Evolutionary conservation across 2,329 filamentous ascomycete genomes (phyloP).

Genomic region (Pestalotiopsis sp.): DNA sequence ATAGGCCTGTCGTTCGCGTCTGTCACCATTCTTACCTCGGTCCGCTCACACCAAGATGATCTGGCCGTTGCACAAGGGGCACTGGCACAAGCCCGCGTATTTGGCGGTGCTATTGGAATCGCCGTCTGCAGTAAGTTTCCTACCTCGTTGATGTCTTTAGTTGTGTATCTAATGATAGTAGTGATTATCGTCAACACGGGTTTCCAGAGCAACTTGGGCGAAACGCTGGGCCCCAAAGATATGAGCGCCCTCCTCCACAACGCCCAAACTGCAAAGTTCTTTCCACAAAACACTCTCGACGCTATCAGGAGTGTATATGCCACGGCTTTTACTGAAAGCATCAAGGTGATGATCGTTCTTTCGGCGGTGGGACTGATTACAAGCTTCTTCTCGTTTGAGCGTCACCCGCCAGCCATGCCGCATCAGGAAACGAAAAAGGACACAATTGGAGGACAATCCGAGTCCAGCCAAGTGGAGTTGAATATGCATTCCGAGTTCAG

Average conservation of each 20-base stretch:
- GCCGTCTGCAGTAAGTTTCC: conserved; percentile 50
- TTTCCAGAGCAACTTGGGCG: conserved; percentile 40
- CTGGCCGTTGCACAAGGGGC: conserved; percentile 62
- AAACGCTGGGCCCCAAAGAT: conserved; percentile 37
- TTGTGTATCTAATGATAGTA: not conserved
- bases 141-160: not conserved
- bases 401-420: conserved; percentile 37
- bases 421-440: conserved; percentile 25
- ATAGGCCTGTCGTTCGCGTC: conserved; percentile 61
- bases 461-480: conserved; percentile 33
- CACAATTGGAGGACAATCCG: conserved; percentile 23
- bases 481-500: conserved; percentile 14
- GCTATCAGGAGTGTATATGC: conserved; percentile 46
- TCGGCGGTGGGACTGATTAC: conserved; percentile 45
- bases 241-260: conserved; percentile 47
- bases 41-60: conserved; percentile 51
- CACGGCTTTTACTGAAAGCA: conserved; percentile 47
- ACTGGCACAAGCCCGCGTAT: conserved; percentile 60
- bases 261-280: conserved; percentile 40
- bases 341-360: conserved; percentile 48
- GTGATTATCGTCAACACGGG: conserved; percentile 54
- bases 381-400: conserved; percentile 48
- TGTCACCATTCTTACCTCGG: conserved; percentile 59
- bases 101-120: conserved; percentile 63
- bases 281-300: conserved; percentile 35